Conservation (phyloP, 2,329 filamentous ascomycete species). For the Botrytis porri region DNA sequence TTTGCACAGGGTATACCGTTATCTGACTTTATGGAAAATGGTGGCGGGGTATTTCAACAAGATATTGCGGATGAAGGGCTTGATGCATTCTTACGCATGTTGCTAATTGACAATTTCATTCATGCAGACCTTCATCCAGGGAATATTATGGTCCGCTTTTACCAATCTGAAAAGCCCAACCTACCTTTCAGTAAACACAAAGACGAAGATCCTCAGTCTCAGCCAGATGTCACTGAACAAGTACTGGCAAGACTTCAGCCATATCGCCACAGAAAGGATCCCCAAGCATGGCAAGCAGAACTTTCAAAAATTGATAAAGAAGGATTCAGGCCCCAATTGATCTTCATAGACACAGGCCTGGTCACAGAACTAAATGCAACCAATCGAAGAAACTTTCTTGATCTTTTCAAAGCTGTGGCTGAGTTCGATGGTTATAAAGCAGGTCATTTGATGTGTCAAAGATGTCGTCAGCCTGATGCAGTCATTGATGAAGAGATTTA, state of each 20-base stretch:
- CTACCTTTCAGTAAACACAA: slow-evolving; percentile 49
- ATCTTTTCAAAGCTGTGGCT: slow-evolving; percentile 91
- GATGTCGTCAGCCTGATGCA: slow-evolving; percentile 86
- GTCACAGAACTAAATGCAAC: slow-evolving; percentile 87
- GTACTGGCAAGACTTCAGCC: slow-evolving; percentile 79
- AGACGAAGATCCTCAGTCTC: slow-evolving; percentile 43
- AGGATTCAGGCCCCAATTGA: slow-evolving; percentile 87
- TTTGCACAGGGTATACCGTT: slow-evolving; percentile 93
- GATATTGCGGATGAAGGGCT: slow-evolving; percentile 94
- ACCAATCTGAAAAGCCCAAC: slow-evolving; percentile 72
- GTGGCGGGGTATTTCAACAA: slow-evolving; percentile 86
- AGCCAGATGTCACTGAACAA: slow-evolving; percentile 79
- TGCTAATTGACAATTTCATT: slow-evolving; percentile 95
- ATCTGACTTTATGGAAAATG: slow-evolving; percentile 84
- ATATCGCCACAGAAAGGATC: slow-evolving; percentile 59
- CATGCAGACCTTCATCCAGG: slow-evolving; percentile 95
- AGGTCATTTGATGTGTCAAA: slow-evolving; percentile 91
- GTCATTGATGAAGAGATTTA: slow-evolving; percentile 90
- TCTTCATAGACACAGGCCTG: slow-evolving; percentile 95
- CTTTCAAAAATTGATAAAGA: slow-evolving; percentile 76
- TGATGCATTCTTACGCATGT: slow-evolving; percentile 93
- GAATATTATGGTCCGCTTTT: slow-evolving; percentile 99
- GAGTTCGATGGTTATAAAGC: slow-evolving; percentile 97
- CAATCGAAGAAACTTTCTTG: slow-evolving; percentile 88
- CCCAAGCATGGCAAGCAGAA: slow-evolving; percentile 68